A percentile compares a stretch with the other conserved stretches of the same genome.
Evolutionary conservation across 495 filamentous ascomycete genomes (phyloP).

Genomic region (Neurospora pannonica): DNA sequence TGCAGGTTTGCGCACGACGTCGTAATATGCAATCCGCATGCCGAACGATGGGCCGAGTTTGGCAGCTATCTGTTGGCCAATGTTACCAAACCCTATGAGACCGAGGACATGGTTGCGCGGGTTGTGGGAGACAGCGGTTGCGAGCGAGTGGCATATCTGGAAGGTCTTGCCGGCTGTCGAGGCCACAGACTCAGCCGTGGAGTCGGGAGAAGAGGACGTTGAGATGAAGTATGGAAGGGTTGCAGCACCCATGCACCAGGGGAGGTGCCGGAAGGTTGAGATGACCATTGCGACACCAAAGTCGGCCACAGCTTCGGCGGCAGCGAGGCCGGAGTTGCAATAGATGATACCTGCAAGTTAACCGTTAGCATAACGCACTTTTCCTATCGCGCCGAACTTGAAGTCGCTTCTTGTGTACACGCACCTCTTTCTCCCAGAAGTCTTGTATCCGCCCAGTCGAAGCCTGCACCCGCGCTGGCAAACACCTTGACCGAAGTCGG

Average conservation of each 20-base stretch:
- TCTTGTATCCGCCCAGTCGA: slow-evolving; percentile 67
- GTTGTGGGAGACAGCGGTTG: slow-evolving; percentile 49
- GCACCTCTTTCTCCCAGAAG: slow-evolving; percentile 57
- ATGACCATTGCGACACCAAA: slow-evolving; percentile 56
- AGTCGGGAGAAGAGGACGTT: not conserved
- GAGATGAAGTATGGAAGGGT: slow-evolving; percentile 24
- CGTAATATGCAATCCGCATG: slow-evolving; percentile 62
- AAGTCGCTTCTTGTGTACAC: not conserved
- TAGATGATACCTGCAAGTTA: slow-evolving; percentile 49
- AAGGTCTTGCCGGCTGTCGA: slow-evolving; percentile 25
- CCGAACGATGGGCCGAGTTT: slow-evolving; percentile 51
- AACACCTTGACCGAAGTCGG: slow-evolving; percentile 57
- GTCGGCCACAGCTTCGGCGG: slow-evolving; percentile 59
- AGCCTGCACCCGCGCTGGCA: slow-evolving; percentile 65
- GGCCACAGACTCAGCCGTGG: not conserved
- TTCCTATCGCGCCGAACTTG: not conserved
- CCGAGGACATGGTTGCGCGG: slow-evolving; percentile 46
- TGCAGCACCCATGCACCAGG: slow-evolving; percentile 50
- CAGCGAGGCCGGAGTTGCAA: slow-evolving; percentile 60
- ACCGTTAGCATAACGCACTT: not conserved
- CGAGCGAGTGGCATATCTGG: slow-evolving; percentile 45
- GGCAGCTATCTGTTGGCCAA: slow-evolving; percentile 56
- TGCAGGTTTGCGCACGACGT: slow-evolving; percentile 47
- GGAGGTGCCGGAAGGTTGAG: slow-evolving; percentile 53
- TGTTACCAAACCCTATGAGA: slow-evolving; percentile 59